Base-by-base conservation (phyloP, 1,284 basidiomycete genomes). In the Phellinidium pouzarii region DNA sequence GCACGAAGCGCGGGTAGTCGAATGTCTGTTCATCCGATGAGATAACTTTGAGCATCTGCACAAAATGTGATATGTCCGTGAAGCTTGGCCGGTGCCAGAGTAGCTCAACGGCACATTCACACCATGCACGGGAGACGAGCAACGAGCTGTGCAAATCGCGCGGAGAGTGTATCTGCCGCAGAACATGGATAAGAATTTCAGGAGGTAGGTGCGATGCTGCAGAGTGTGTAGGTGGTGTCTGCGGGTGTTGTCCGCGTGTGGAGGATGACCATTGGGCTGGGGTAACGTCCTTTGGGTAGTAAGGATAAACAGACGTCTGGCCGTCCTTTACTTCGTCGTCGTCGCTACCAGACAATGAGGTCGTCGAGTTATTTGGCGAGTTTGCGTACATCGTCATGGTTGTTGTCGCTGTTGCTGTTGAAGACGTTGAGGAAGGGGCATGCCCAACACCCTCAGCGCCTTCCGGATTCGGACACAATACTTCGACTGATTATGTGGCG, bases 51-150 rank as follows among this genome's bases (percentile, higher is more conserved):
- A 92, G 78, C 79, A 93, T 85, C 68, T 87, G 87, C 65, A 84
- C 77, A 48, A 95, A 78, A 41, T 85, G 85, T 48, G 78, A 73
- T 54, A 84, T 76, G 56, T 80, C 80, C 52, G 80, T 75, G 64
- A 95, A 84, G 51, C 77, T 75, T 14, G 95, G 94, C 61, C 91
- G 88, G 68, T 94, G 88, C 95, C 95, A 99, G 19, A 99, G 77
- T 17, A 98, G 77, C 66, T 97, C 93, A 50, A 95, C 93, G 6
- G 92, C 86, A 67, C 93, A 95, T 63, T 94, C 84, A 72, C 94
- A 97, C 94, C 96, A 99, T 11, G 84, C 77, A 53, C 91, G 84
- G 34, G 87, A 94, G 29, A 98, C 94, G 52, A 88, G 80, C 54
- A 96, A 76, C 45, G 82, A 78, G 57, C 77, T 75, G 59, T 87